Base-by-base conservation (phyloP, 2,329 filamentous ascomycete genomes). In the Fusarium chaquense region DNA sequence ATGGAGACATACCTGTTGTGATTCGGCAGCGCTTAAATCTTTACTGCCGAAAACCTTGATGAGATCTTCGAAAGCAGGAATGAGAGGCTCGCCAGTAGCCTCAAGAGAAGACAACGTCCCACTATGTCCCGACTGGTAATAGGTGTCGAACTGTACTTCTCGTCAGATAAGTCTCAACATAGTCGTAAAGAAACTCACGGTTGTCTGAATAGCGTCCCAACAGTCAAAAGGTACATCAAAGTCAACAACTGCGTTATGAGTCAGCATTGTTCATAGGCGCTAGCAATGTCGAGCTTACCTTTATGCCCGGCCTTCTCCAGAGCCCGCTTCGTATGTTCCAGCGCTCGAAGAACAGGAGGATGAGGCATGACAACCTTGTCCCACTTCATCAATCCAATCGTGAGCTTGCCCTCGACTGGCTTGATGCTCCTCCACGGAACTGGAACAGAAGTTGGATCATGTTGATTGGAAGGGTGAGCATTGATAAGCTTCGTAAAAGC, bases 281-380 rank as follows among this genome's bases (percentile, higher is more conserved):
- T 8, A 7, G 11, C 7, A 20, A 32, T 1, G 9, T 26, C 13
- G 5, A 51, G 15, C 32, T 24, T 33, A 53, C 62, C 60, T n/a
- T 60, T 20, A 16, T 64, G 41, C 15, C 64, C 64, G 16, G 59
- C 63, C 1, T 32, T 44, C 28, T 55, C n/a, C 5, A 66, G 40
- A 6, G 15, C 38, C n/a, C n/a, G 26, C 15, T 32, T 57, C 0
- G 60, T 64, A 11, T 64, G 38, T 6, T 54, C 44, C 2, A 67
- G 10, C 2, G 49, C 65, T 11, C 65, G 47, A 6, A 58, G 13
- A 1, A 67, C 56, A 5, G 65, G 56, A 1, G 61, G 62, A 38
- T 65, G 65, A 11, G 61, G 62, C 47, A 54, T 58, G 8, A 65
- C 57, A 1, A 67, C 62, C 1, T 56, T 41, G 28, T 67, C 65